phyloP scores from a whole-genome alignment of 2,329 filamentous ascomycete genomes.

The Alternaria tenuissima region DNA sequence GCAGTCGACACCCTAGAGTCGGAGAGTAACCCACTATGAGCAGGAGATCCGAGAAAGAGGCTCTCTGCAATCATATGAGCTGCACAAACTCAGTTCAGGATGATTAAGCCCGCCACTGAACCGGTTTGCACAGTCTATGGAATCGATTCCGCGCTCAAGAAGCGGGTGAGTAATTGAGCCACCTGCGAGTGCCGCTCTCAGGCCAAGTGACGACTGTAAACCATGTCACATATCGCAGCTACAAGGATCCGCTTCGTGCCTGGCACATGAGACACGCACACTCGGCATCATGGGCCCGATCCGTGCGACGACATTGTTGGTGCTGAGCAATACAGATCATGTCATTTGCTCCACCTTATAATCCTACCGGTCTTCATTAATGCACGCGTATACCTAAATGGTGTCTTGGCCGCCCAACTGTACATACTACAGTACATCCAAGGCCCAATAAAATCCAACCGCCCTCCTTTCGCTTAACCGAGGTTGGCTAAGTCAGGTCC shows the following conservation, averaged over 20 bases:
- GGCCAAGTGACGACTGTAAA: neutral
- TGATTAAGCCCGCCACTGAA: neutral
- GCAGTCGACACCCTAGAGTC: neutral
- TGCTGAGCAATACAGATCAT: conserved; percentile 7
- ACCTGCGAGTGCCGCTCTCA: neutral
- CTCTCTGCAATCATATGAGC: neutral
- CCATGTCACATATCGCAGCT: neutral
- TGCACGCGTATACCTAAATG: neutral
- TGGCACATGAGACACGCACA: neutral
- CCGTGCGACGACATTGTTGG: neutral
- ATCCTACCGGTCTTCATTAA: conserved; percentile 2
- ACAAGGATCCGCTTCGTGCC: conserved; percentile 1
- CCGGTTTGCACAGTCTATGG: neutral
- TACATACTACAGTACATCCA: neutral
- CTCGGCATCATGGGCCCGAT: conserved; percentile 10
- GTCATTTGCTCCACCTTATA: conserved; percentile 10
- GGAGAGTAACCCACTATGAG: neutral
- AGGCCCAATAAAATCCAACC: conserved; percentile 1
- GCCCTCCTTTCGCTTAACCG: neutral
- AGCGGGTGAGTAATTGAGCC: neutral
- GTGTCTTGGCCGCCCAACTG: conserved; percentile 8
- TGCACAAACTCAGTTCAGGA: neutral
- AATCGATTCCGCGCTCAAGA: neutral
- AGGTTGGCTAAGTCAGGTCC: neutral
- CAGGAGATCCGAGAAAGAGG: neutral